These are phyloP conservation scores for Oenanthe sinensis DNA, from an alignment of 129 eudicot species.

Conservation along the genomic window DNA sequence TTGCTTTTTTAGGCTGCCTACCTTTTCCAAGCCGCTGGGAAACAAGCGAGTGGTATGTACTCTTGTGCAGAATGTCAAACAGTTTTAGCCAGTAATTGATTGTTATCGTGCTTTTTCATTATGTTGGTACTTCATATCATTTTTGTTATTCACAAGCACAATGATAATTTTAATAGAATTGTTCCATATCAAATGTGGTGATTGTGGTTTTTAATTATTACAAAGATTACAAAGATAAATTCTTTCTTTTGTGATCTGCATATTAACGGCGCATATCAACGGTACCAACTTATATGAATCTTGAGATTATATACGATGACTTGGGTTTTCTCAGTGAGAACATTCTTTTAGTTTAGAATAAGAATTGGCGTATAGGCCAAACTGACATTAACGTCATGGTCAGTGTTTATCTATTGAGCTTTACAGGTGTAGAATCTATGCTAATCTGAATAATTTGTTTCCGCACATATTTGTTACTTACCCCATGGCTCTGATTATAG, in stretches of 20 bases:
- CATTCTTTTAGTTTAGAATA: no score
- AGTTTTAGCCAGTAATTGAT: not conserved
- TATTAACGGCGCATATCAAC: not conserved
- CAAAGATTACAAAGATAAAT: not conserved
- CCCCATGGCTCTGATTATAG: not conserved
- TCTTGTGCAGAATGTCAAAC: conserved; percentile 6
- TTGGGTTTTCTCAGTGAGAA: no score
- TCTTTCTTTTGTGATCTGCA: not conserved
- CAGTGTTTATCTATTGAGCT: no score
- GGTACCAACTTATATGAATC: not conserved
- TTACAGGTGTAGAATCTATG: not conserved
- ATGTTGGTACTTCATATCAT: not conserved
- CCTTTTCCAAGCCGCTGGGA: conserved; percentile 64
- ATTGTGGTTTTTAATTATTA: not conserved
- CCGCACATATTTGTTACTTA: not conserved
- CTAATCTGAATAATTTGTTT: not conserved
- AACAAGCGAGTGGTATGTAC: conserved; percentile 34
- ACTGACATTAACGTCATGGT: no score
- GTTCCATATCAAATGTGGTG: not conserved
- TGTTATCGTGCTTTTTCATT: not conserved
- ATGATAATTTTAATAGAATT: not conserved
- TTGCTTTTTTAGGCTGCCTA: conserved; percentile 60
- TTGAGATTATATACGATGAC: not conserved
- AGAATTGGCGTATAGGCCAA: no score
- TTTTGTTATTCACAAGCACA: not conserved